Conservation (phyloP, 2,329 filamentous ascomycete species). For the Zasmidium angulare region DNA sequence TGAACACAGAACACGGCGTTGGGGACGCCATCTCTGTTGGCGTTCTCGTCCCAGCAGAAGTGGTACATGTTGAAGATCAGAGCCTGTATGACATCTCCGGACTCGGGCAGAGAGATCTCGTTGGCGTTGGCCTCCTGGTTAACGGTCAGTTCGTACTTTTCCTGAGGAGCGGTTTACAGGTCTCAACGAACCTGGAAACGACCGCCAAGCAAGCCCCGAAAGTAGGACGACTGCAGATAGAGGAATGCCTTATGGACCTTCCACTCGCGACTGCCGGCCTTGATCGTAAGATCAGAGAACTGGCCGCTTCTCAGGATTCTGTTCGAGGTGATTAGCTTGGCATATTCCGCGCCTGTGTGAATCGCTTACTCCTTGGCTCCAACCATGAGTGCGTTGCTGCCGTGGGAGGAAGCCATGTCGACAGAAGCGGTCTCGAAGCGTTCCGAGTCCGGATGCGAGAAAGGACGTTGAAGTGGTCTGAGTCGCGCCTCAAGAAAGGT, state of each 20-base stretch:
- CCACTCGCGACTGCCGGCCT: background rate
- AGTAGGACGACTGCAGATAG: background rate
- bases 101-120: constrained; percentile 4
- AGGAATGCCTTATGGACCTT: background rate
- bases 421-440: no score
- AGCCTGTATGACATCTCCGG: constrained; percentile 10
- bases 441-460: no score
- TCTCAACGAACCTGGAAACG: background rate
- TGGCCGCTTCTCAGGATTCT: background rate
- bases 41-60: constrained; percentile 16
- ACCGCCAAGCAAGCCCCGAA: background rate
- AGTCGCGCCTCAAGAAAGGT: no score
- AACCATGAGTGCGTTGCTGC: background rate
- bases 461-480: no score
- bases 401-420: no score
- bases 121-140: background rate
- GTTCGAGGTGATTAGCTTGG: background rate
- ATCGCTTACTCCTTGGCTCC: background rate
- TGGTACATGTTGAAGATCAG: constrained; percentile 21
- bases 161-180: no score
- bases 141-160: background rate
- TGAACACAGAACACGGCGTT: constrained; percentile 24
- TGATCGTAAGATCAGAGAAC: background rate
- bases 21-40: background rate
- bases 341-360: background rate